phyloP scores from a whole-genome alignment of 495 filamentous ascomycete genomes.

The Zalerion maritima region DNA sequence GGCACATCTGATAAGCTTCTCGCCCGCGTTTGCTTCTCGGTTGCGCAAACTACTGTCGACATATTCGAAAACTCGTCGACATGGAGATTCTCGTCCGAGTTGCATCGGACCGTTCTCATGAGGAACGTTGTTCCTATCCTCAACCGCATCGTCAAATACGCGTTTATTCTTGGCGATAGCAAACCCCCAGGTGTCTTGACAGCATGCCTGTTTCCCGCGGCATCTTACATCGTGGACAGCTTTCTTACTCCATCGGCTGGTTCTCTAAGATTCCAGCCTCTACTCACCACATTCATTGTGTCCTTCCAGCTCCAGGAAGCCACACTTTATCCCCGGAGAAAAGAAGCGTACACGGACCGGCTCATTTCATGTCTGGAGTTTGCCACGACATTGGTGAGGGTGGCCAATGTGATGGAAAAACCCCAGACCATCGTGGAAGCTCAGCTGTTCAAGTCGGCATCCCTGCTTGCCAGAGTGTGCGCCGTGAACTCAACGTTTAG shows the following conservation, averaged over 20 bases:
- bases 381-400: conserved; percentile 49
- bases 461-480: conserved; percentile 63
- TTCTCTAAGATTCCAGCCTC: conserved; percentile 60
- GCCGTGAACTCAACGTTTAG: conserved; percentile 54
- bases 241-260: conserved; percentile 56
- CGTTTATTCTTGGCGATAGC: conserved; percentile 54
- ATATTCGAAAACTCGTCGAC: conserved; percentile 65
- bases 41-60: conserved; percentile 59
- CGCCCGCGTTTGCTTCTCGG: conserved; percentile 52
- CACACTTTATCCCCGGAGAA: conserved; percentile 44
- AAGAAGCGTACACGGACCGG: conserved; percentile 43
- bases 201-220: conserved; percentile 46
- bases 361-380: conserved; percentile 50
- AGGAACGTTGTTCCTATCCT: conserved; percentile 48
- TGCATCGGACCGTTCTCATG: conserved; percentile 44
- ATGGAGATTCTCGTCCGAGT: conserved; percentile 62
- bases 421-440: conserved; percentile 52
- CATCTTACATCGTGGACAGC: conserved; percentile 58
- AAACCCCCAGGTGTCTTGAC: conserved; percentile 44
- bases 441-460: conserved; percentile 63
- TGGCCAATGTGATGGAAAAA: conserved; percentile 47
- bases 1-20: conserved; percentile 67
- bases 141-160: conserved; percentile 51
- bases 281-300: conserved; percentile 54
- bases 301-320: conserved; percentile 50